Conservation (phyloP, 306 rosid species). For the Trifolium dubium region DNA sequence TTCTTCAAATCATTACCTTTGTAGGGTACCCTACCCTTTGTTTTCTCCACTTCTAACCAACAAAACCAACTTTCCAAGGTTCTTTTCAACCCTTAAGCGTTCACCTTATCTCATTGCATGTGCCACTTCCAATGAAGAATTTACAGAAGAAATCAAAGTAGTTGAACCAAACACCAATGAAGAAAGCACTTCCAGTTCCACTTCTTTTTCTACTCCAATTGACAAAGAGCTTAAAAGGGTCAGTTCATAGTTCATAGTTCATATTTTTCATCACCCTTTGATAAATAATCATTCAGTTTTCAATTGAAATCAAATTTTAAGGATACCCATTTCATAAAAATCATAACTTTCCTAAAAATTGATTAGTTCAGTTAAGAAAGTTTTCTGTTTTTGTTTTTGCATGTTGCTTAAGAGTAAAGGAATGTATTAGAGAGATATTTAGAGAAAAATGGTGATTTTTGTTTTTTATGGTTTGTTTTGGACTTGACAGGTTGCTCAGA, state of each 20-base stretch:
- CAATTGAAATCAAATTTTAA: neutral
- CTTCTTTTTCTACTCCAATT: slow-evolving; percentile 58
- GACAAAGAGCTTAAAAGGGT: slow-evolving; percentile 95
- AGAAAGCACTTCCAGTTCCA: slow-evolving; percentile 39
- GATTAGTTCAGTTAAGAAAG: neutral
- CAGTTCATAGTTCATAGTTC: neutral
- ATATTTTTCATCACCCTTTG: neutral
- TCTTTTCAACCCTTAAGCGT: slow-evolving; percentile 20
- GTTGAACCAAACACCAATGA: slow-evolving; percentile 43
- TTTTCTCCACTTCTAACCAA: slow-evolving; percentile 19
- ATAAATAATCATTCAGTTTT: slow-evolving; percentile 2
- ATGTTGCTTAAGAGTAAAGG: slow-evolving; percentile 22
- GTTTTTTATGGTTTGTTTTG: slow-evolving; percentile 17
- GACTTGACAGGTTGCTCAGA: slow-evolving; percentile 78
- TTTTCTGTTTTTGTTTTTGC: neutral
- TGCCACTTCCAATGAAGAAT: slow-evolving; percentile 67
- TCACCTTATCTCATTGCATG: slow-evolving; percentile 33
- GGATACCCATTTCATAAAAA: slow-evolving; percentile 23
- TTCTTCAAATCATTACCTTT: slow-evolving; percentile 48
- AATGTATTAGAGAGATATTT: neutral
- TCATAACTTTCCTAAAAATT: neutral
- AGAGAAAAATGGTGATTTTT: slow-evolving; percentile 30
- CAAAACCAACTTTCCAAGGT: slow-evolving; percentile 25
- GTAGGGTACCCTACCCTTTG: slow-evolving; percentile 42
- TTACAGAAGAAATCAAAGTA: slow-evolving; percentile 34